Evolutionary conservation across 805 yeast genomes (phyloP).

Genomic region (Candida hungchunana): DNA sequence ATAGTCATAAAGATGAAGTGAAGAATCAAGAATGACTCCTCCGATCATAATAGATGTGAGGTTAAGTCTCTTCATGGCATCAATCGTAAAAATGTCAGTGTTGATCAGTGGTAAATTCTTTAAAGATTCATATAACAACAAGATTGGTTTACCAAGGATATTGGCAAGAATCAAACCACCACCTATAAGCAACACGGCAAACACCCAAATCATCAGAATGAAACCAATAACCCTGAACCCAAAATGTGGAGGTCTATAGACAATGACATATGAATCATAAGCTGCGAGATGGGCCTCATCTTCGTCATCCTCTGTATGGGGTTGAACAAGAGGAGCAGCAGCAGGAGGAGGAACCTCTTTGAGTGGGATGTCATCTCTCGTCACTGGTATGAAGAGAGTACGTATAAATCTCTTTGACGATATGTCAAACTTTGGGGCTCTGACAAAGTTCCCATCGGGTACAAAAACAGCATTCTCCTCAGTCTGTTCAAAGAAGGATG

Average conservation of each 20-base stretch:
- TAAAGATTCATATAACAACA: no score
- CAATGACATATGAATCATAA: constrained; percentile 56
- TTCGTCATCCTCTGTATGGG: no score
- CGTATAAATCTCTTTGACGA: constrained; percentile 61
- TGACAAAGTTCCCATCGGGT: constrained; percentile 75
- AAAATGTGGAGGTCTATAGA: constrained; percentile 83
- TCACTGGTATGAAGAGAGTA: constrained; percentile 75
- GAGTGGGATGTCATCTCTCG: constrained; percentile 69
- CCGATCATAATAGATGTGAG: no score
- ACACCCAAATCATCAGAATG: constrained; percentile 40
- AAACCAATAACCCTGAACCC: constrained; percentile 46
- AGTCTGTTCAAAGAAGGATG: constrained; percentile 37
- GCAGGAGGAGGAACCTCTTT: no score
- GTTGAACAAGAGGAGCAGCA: no score
- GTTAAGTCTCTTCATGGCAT: no score
- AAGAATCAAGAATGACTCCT: no score
- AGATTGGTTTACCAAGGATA: constrained; percentile 28
- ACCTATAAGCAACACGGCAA: constrained; percentile 34
- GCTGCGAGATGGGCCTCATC: constrained; percentile 37
- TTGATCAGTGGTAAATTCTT: no score
- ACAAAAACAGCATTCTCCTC: constrained; percentile 53
- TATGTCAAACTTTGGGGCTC: constrained; percentile 85
- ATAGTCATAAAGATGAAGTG: no score
- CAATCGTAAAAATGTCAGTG: no score
- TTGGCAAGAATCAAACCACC: constrained; percentile 22